Conservation (phyloP, 192 early-diverging fungal genomes). For the Coemansia sp. region DNA sequence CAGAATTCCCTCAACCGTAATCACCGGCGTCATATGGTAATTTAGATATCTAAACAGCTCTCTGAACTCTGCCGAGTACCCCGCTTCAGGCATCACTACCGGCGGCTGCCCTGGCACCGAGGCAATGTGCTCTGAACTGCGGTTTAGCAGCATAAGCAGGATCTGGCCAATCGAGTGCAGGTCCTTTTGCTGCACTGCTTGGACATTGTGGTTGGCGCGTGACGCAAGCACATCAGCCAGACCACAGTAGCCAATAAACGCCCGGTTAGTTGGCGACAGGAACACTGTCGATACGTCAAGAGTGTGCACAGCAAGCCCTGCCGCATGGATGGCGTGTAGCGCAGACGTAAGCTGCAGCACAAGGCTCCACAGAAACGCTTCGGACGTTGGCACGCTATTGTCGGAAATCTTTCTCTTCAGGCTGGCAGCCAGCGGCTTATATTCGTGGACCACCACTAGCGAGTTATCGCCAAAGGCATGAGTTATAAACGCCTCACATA, state of each 20-base stretch:
- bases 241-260: conserved; percentile 35
- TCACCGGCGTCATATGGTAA: conserved; percentile 36
- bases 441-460: conserved; percentile 96
- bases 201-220: conserved; percentile 9
- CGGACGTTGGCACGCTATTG: conserved; percentile 11
- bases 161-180: conserved; percentile 37
- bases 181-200: conserved; percentile 29
- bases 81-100: conserved; percentile 65
- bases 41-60: conserved; percentile 66
- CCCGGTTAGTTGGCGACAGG: conserved; percentile 79
- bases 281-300: conserved; percentile 84
- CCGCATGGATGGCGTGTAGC: conserved; percentile 77
- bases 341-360: conserved; percentile 34
- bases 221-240: conserved; percentile 36
- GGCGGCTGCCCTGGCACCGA: conserved; percentile 45
- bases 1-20: conserved; percentile 40
- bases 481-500: conserved; percentile 94
- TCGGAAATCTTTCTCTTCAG: conserved; percentile 25
- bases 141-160: conserved; percentile 19
- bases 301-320: conserved; percentile 73
- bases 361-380: conserved; percentile 38
- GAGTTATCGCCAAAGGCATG: conserved; percentile 92
- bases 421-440: conserved; percentile 64
- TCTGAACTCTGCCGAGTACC: conserved; percentile 79
- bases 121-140: conserved; percentile 18